Evolutionary conservation across 2,329 filamentous ascomycete genomes (phyloP).

Genomic region (Huntiella abstrusa): DNA sequence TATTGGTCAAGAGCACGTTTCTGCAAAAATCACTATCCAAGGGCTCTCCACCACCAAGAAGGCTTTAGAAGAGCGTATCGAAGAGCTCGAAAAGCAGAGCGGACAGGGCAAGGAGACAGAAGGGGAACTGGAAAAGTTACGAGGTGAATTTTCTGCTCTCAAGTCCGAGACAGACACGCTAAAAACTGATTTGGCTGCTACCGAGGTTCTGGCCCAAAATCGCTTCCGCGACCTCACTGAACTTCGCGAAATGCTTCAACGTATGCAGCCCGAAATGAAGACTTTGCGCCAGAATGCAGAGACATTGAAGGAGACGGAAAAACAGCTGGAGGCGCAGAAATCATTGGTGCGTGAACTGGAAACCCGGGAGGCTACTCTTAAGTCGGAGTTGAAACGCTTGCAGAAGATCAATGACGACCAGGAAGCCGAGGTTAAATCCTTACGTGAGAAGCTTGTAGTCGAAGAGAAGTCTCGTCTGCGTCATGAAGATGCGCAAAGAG

Average conservation of each 20-base stretch:
- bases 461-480: constrained; percentile 54
- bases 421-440: constrained; percentile 55
- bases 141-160: constrained; percentile 44
- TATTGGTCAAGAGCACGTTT: constrained; percentile 68
- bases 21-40: constrained; percentile 61
- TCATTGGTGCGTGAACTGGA: constrained; percentile 58
- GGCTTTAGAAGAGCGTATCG: constrained; percentile 27
- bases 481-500: constrained; percentile 60
- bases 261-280: constrained; percentile 71
- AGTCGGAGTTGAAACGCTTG: constrained; percentile 49
- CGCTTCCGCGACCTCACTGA: constrained; percentile 79
- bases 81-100: constrained; percentile 49
- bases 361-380: constrained; percentile 63
- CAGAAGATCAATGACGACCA: constrained; percentile 55
- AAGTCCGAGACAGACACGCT: constrained; percentile 50
- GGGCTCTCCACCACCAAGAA: constrained; percentile 36
- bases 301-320: constrained; percentile 53
- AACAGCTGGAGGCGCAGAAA: constrained; percentile 43
- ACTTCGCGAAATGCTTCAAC: constrained; percentile 59
- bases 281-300: constrained; percentile 58
- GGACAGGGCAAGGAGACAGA: neutral
- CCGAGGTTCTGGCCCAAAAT: constrained; percentile 68
- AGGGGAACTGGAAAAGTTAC: constrained; percentile 12
- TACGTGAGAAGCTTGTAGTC: constrained; percentile 61
- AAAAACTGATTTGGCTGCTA: constrained; percentile 68